Evolutionary conservation across 352 stramenopile species (phyloP).

Genomic region (Pythium apleroticum): DNA sequence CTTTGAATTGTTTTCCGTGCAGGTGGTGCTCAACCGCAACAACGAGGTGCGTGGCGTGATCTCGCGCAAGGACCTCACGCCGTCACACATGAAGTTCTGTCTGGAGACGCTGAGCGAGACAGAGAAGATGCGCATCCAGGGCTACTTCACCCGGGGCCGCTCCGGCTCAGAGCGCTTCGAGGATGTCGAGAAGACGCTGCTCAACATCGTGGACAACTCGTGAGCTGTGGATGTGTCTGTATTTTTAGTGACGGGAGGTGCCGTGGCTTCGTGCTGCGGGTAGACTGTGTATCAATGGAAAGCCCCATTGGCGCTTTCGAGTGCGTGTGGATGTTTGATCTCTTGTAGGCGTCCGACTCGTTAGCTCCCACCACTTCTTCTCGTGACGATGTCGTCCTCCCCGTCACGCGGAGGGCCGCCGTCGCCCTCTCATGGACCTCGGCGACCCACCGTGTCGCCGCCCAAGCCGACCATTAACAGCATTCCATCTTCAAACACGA

Average conservation of each 20-base stretch:
- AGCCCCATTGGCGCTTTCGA: background rate
- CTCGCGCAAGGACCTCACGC: slow-evolving; percentile 86
- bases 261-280: background rate
- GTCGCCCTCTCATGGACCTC: background rate
- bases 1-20: background rate
- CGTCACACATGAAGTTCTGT: slow-evolving; percentile 78
- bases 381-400: slow-evolving; percentile 4
- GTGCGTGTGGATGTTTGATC: background rate
- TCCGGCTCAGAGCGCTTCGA: slow-evolving; percentile 71
- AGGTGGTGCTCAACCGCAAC: slow-evolving; percentile 87
- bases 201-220: slow-evolving; percentile 84
- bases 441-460: slow-evolving; percentile 6
- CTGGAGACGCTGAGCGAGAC: slow-evolving; percentile 74
- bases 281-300: slow-evolving; percentile 9
- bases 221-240: slow-evolving; percentile 35
- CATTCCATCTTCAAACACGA: slow-evolving; percentile 16
- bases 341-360: background rate
- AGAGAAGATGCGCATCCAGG: slow-evolving; percentile 82
- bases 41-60: slow-evolving; percentile 90
- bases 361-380: background rate
- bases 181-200: slow-evolving; percentile 80
- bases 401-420: background rate
- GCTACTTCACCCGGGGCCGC: slow-evolving; percentile 80
- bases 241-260: slow-evolving; percentile 27
- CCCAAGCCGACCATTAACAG: slow-evolving; percentile 1